A percentile compares a stretch with the other conserved stretches of the same genome.
phyloP scores from a whole-genome alignment of 106 monocot genomes.

The Platanthera guangdongensis region DNA sequence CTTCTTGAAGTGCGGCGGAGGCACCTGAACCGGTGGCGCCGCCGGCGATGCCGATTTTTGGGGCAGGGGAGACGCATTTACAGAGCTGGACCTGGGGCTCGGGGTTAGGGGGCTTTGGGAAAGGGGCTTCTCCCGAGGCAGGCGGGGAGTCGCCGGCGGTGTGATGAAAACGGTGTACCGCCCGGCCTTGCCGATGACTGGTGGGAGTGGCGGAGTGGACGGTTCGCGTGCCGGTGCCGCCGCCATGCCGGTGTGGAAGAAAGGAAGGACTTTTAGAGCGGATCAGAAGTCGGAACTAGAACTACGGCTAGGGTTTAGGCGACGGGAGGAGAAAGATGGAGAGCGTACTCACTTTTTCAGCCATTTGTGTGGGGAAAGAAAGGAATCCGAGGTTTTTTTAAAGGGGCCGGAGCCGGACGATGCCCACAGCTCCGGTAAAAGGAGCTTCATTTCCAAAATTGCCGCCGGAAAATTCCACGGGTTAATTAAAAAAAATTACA shows the following conservation, averaged over 20 bases:
- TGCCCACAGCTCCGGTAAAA: background rate
- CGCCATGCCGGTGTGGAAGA: slow-evolving; percentile 22
- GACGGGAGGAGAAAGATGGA: background rate
- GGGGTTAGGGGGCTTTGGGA: slow-evolving; percentile 9
- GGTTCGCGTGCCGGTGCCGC: slow-evolving; percentile 23
- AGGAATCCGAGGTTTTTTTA: slow-evolving; percentile 4
- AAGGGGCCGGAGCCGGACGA: slow-evolving; percentile 12
- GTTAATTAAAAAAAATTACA: no score
- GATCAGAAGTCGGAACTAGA: no score
- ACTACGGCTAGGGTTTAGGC: slow-evolving; percentile 6
- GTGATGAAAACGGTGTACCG: slow-evolving; percentile 84
- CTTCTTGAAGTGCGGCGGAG: slow-evolving; percentile 56
- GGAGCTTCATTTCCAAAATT: no score
- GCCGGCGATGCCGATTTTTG: background rate
- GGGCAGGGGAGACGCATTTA: background rate
- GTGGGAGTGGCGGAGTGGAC: slow-evolving; percentile 35
- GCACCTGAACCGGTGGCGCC: slow-evolving; percentile 52
- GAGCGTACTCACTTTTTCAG: background rate
- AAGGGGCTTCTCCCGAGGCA: slow-evolving; percentile 8
- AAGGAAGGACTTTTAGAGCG: background rate
- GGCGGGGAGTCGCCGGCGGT: slow-evolving; percentile 41
- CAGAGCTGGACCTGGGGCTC: slow-evolving; percentile 9
- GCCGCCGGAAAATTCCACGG: no score
- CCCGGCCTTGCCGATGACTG: slow-evolving; percentile 72
- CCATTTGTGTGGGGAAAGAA: slow-evolving; percentile 5